phyloP scores from a whole-genome alignment of 257 asterid genomes.

The Fraxinus americana region DNA sequence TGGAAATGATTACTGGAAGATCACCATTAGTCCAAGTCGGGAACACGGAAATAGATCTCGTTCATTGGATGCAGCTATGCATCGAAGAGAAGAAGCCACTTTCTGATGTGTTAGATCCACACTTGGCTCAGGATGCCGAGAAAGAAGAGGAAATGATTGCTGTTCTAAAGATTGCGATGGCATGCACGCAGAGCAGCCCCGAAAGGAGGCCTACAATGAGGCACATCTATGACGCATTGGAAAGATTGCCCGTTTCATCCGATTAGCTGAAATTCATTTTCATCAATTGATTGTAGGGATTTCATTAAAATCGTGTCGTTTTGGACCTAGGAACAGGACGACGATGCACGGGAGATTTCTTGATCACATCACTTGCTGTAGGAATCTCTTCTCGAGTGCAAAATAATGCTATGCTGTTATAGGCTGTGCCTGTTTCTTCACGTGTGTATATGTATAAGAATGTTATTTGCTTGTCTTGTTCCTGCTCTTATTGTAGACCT shows the following conservation, averaged over 20 bases:
- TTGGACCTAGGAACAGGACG: constrained; percentile 1
- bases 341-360: not conserved
- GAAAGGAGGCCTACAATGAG: constrained; percentile 87
- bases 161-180: constrained; percentile 83
- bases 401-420: constrained; percentile 11
- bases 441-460: constrained; percentile 28
- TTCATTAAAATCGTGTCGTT: not conserved
- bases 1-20: constrained; percentile 86
- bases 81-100: constrained; percentile 95
- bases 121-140: constrained; percentile 59
- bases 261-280: constrained; percentile 18
- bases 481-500: constrained; percentile 26
- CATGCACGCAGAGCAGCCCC: constrained; percentile 71
- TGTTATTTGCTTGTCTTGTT: constrained; percentile 43
- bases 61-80: constrained; percentile 83
- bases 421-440: constrained; percentile 21
- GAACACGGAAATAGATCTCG: constrained; percentile 64
- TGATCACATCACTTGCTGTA: not conserved
- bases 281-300: not conserved
- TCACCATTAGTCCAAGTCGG: constrained; percentile 66
- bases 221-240: constrained; percentile 65
- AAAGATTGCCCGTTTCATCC: constrained; percentile 43
- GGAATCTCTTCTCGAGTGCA: constrained; percentile 23
- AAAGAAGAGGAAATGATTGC: constrained; percentile 86
- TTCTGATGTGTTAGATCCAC: constrained; percentile 69